Base-by-base conservation (phyloP, 805 yeast species). In the Metschnikowia hibisci region DNA sequence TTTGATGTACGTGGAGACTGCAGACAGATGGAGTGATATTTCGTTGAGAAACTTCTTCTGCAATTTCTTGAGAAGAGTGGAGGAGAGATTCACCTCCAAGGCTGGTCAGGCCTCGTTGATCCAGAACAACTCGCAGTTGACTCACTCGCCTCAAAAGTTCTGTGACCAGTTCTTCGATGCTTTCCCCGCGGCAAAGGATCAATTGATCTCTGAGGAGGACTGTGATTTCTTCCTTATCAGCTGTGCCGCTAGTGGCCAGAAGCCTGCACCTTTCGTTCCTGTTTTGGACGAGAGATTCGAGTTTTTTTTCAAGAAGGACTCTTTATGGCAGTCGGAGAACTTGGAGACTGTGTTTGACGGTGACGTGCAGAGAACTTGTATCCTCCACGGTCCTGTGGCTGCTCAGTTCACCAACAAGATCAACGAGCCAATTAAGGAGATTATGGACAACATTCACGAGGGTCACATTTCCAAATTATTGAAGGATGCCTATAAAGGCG, bases 361-460 rank as follows among this genome's bases (percentile, higher is more conserved):
- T 59, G 99, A 93, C 64, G 98, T 93, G 50, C 90, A 90, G 69
- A 85, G 99, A 77, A 91, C 97, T n/a, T 95, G 99, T 85, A 89
- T 93, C 55, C 78, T 93, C 60, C 96, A 89, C 59, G 98, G 99
- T 57, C 99, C 99, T 41, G 98, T 93, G 54, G 96, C 99, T 57
- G 96, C 96, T 56, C 89, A 83, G 69, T 90, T 73, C 74, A 82
- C 97, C 56, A 85, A 77, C 58, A 74, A 76, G 61, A 93, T 87
- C 48, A 82, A 93, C 62, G 96, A 88, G 71, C 98, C 99, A 58
- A 87, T 93, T 61, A 82, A 86, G 67, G 86, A 84, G 34, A 89
- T 93, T 55, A 70, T 93, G 70, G 97, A 91, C 62, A 71, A 77
- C 54, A 83, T 93, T 49, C 96, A 93, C 60, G 81, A 89, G 29